phyloP scores from a whole-genome alignment of 2,329 filamentous ascomycete genomes.

The Basipetospora chlamydospora region DNA sequence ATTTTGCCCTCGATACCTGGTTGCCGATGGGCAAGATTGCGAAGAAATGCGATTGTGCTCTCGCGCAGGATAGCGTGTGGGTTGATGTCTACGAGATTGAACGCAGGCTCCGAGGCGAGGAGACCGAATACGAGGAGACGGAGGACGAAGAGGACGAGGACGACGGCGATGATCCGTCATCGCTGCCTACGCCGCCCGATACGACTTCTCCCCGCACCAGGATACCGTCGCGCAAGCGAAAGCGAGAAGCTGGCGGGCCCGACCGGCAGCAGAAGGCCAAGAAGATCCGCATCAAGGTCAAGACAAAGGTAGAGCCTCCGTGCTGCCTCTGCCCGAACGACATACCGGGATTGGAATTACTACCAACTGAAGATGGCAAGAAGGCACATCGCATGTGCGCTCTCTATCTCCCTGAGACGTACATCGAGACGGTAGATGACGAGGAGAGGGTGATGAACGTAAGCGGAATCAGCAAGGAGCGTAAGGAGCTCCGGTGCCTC shows the following conservation, averaged over 20 bases:
- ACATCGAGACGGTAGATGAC: slow-evolving; percentile 57
- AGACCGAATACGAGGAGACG: slow-evolving; percentile 69
- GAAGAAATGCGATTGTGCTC: slow-evolving; percentile 90
- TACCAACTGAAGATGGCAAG: slow-evolving; percentile 76
- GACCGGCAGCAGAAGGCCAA: slow-evolving; percentile 32
- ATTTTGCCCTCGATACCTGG: slow-evolving; percentile 94
- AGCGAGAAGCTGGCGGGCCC: slow-evolving; percentile 13
- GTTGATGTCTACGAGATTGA: slow-evolving; percentile 94
- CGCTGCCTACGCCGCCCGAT: slow-evolving; percentile 65
- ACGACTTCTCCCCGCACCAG: slow-evolving; percentile 49
- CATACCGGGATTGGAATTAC: slow-evolving; percentile 63
- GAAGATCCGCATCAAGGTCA: slow-evolving; percentile 60
- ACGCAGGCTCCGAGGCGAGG: slow-evolving; percentile 80
- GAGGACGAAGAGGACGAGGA: slow-evolving; percentile 55
- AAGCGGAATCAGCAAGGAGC: slow-evolving; percentile 69
- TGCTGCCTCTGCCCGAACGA: slow-evolving; percentile 91
- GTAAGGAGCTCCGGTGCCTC: slow-evolving; percentile 82
- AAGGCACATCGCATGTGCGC: slow-evolving; percentile 83
- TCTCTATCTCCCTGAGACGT: slow-evolving; percentile 83
- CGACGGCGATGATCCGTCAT: slow-evolving; percentile 45
- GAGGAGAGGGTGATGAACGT: slow-evolving; percentile 65
- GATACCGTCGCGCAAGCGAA: slow-evolving; percentile 44
- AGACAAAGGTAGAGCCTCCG: slow-evolving; percentile 62
- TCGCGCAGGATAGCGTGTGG: slow-evolving; percentile 95
- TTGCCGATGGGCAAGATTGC: slow-evolving; percentile 88